phyloP scores from a whole-genome alignment of 306 rosid genomes.

The Quercus gilva region DNA sequence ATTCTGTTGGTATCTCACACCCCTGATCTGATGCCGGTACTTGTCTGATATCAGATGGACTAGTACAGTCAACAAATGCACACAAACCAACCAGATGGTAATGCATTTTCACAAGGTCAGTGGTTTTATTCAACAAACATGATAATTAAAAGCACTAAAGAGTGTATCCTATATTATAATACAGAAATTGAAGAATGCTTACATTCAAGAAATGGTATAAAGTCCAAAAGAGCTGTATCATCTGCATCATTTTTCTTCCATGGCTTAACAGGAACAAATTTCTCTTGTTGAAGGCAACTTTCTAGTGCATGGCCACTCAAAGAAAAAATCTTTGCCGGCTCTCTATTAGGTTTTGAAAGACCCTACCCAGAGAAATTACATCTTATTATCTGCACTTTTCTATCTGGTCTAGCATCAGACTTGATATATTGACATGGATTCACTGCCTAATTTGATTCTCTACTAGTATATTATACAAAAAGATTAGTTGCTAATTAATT shows the following conservation, averaged over 20 bases:
- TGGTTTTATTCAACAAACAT: neutral
- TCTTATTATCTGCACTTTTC: neutral
- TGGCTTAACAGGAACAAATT: slow-evolving; percentile 72
- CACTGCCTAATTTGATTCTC: neutral
- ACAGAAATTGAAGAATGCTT: slow-evolving; percentile 29
- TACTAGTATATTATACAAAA: neutral
- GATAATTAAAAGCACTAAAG: neutral
- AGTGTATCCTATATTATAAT: neutral
- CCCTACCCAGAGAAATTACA: slow-evolving; percentile 54
- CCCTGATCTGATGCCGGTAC: slow-evolving; percentile 82
- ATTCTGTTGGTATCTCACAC: slow-evolving; percentile 76
- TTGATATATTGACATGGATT: neutral
- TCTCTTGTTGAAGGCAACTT: slow-evolving; percentile 82
- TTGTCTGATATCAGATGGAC: slow-evolving; percentile 83
- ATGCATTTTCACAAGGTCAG: slow-evolving; percentile 18
- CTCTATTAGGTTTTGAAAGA: slow-evolving; percentile 83
- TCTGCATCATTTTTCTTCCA: slow-evolving; percentile 65
- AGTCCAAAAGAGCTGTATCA: slow-evolving; percentile 84
- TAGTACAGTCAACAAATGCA: slow-evolving; percentile 85
- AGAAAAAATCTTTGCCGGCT: slow-evolving; percentile 72
- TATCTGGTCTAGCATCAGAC: neutral
- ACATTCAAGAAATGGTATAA: slow-evolving; percentile 94
- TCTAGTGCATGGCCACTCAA: slow-evolving; percentile 89
- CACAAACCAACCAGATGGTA: slow-evolving; percentile 15
- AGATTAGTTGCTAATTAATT: neutral